Evolutionary conservation across 208 protist species (phyloP), one percentile per base, ranked within the genome.

Genomic region (Crithidia acanthocephali): DNA sequence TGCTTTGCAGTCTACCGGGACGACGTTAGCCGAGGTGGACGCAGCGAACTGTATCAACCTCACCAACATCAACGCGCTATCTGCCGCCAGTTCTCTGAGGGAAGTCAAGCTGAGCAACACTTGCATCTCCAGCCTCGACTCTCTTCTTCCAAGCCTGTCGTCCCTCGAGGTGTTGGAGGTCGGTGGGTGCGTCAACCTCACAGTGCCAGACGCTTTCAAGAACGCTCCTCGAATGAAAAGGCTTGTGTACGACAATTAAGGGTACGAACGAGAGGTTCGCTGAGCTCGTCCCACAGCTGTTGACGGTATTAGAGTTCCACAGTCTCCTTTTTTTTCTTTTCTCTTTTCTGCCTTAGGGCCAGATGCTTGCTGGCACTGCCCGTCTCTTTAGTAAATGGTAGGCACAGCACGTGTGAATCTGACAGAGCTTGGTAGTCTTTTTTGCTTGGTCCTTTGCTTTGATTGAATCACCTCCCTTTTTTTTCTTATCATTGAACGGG

Each of bases 11-110:
- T 27, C 27, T 2, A 50, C 40, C 32, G 30, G 28, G 7, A 59
- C 40, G 35, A 22, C 40, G n/a, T 1, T 25, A 4, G 44, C 2
- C 8, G 23, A 22, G 13, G 30, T 63, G 7, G 57, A 72, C 32
- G 66, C 44, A 20, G 28, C 16, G 10, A 18, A n/a, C 40, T 72
- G 53, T 27, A 28, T 63, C 44, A 72, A 72, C 33, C 56, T 72
- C 13, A 32, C 30, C 1, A 44, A 48, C 47, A 45, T 72, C n/a
- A 28, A 25, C 10, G 66, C 66, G 16, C 44, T 63, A 16, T 25
- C n/a, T 18, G 23, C 10, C 1, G 66, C 55, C 9, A 27, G 20
- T 20, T 23, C n/a, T 2, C 55, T 63, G 7, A 56, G n/a, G 33
- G 44, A 72, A 25, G 56, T 63, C 30, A 62, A 40, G 23, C 44